phyloP scores from a whole-genome alignment of 257 asterid genomes.

The Solanum pinnatisectum region DNA sequence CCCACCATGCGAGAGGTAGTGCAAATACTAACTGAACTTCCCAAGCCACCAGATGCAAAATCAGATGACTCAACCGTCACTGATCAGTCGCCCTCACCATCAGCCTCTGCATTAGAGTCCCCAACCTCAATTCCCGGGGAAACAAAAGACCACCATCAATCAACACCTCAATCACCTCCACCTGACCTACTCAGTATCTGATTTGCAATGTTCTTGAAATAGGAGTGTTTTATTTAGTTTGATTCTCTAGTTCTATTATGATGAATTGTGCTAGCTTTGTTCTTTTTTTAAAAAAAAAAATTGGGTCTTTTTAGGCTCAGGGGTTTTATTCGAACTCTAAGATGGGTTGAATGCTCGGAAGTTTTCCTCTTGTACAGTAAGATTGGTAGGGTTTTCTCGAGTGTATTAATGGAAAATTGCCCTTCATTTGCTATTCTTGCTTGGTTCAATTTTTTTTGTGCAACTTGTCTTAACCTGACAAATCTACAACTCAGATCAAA shows the following conservation, averaged over 20 bases:
- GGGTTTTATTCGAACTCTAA: neutral
- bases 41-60: conserved; percentile 35
- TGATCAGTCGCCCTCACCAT: conserved; percentile 25
- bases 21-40: conserved; percentile 85
- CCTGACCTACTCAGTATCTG: conserved; percentile 40
- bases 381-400: conserved; percentile 13
- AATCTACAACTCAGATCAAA: neutral
- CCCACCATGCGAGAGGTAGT: conserved; percentile 98
- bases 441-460: neutral
- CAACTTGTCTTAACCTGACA: neutral
- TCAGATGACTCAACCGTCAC: conserved; percentile 28
- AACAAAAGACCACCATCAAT: conserved; percentile 13
- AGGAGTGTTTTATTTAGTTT: neutral
- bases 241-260: neutral
- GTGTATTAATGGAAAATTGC: neutral
- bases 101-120: conserved; percentile 32
- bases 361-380: conserved; percentile 15
- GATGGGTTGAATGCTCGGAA: conserved; percentile 1
- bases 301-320: neutral
- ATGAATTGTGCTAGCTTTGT: neutral
- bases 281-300: neutral
- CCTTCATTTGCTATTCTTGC: conserved; percentile 4
- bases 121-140: conserved; percentile 18
- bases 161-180: conserved; percentile 23
- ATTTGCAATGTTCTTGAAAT: neutral